A percentile compares a stretch with the other conserved stretches of the same genome.
Evolutionary conservation across 352 stramenopile species (phyloP).

Genomic region (Globisporangium sylvaticum): DNA sequence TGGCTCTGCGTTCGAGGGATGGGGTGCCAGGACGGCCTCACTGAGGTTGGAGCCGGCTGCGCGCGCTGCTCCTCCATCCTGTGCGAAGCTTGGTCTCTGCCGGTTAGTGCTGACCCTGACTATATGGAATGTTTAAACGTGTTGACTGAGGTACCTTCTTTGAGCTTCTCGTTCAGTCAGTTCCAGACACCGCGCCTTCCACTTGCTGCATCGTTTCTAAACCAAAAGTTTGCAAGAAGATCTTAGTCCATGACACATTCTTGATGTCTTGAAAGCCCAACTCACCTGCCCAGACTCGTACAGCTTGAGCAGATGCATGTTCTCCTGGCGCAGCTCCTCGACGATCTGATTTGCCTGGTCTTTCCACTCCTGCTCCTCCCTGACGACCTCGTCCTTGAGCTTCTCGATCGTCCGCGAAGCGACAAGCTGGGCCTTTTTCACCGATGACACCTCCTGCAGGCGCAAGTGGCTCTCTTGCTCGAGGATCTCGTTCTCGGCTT

Average conservation of each 20-base stretch:
- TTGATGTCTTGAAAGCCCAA: not conserved
- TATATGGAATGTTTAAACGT: not conserved
- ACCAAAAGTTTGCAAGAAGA: not conserved
- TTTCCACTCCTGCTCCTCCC: slow-evolving; percentile 56
- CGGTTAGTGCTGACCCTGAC: not conserved
- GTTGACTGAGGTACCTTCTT: slow-evolving; percentile 19
- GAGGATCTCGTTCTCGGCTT: slow-evolving; percentile 76
- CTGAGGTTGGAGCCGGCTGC: slow-evolving; percentile 26
- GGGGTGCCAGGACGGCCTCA: slow-evolving; percentile 19
- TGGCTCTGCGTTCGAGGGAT: slow-evolving; percentile 40
- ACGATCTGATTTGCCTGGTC: slow-evolving; percentile 42
- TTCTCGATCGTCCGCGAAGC: slow-evolving; percentile 57
- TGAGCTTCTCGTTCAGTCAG: slow-evolving; percentile 40
- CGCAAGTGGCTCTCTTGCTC: slow-evolving; percentile 64
- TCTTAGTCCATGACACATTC: not conserved
- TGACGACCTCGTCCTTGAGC: slow-evolving; percentile 41
- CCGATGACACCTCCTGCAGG: slow-evolving; percentile 49
- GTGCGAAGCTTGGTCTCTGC: not conserved
- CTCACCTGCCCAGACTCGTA: slow-evolving; percentile 50
- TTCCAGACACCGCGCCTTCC: slow-evolving; percentile 55
- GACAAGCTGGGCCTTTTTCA: slow-evolving; percentile 63
- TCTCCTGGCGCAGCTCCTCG: slow-evolving; percentile 61
- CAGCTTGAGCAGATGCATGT: slow-evolving; percentile 48
- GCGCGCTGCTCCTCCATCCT: slow-evolving; percentile 35
- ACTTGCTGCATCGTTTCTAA: slow-evolving; percentile 69